Base-by-base conservation (phyloP, 306 rosid genomes). In the Citrullus amarus region DNA sequence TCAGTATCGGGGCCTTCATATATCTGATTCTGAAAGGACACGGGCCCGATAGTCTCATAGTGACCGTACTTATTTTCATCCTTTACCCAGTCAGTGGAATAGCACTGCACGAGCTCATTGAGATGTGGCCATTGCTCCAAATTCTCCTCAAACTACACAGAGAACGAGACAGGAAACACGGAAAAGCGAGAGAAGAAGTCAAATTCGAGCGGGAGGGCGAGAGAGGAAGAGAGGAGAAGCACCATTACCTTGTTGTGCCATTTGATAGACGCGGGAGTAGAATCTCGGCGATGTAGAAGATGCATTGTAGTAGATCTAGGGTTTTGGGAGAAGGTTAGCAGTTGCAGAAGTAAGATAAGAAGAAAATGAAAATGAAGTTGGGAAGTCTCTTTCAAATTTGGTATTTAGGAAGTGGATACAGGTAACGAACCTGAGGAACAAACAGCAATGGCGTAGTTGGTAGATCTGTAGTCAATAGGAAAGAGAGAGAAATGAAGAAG, bases 81-180 rank as follows among this genome's bases (percentile, higher is more conserved):
- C 77, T 92, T 92, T 4, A 95, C 97, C 99, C 96, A 91, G 82
- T 95, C 99, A 8, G 99, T 89, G 1, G 99, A 89, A 80, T 95
- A 95, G 86, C 99, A 95, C 82, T 92, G 99, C 50, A 91, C 97
- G 74, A 95, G 85, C 80, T 95, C 99, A 72, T 88, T 95, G 83
- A 95, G 91, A 81, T 92, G 97, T 32, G 99, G 99, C 96, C 97
- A 92, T 82, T 95, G 99, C 90, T 95, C 99, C 89, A 95, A 85
- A 87, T 95, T 95, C 87, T 92, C 97, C 28, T 92, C 96, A 78
- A 91, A 89, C 97, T 95, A 70, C 87, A 73, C 78, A 66, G 6
- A 69, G 6, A 43, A 77, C 80, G 75, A 18, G 74, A 43, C 25
- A 61, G 22, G 43, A 0, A 39, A 55, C 30, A 30, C 8, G 15